Evolutionary conservation across 495 filamentous ascomycete genomes (phyloP).

Genomic region (Stereocaulon alpinum): DNA sequence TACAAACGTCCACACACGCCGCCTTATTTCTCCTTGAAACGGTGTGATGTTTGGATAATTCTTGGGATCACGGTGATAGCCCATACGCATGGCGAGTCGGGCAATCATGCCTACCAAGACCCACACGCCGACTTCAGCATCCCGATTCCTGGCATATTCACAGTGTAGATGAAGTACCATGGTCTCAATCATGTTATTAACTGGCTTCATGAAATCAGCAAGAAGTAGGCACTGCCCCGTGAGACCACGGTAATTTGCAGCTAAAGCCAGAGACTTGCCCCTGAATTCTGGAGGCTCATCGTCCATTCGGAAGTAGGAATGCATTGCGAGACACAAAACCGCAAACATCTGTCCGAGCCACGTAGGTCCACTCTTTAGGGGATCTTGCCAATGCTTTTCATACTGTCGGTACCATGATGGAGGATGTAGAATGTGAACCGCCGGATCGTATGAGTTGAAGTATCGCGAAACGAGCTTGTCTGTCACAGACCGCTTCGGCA

Average conservation of each 20-base stretch:
- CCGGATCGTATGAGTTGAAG: conserved; percentile 61
- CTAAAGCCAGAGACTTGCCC: conserved; percentile 62
- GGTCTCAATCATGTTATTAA: conserved; percentile 79
- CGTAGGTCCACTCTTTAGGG: conserved; percentile 64
- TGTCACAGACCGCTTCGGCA: conserved; percentile 71
- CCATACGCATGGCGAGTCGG: conserved; percentile 85
- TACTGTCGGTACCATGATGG: conserved; percentile 40
- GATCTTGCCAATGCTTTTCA: conserved; percentile 80
- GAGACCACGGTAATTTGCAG: conserved; percentile 64
- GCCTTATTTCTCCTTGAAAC: conserved; percentile 85
- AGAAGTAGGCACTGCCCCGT: conserved; percentile 81
- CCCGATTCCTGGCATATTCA: conserved; percentile 66
- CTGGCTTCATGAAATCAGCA: conserved; percentile 83
- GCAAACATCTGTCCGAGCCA: conserved; percentile 87
- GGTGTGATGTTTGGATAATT: conserved; percentile 73
- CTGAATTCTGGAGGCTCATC: conserved; percentile 83
- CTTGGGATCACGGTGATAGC: conserved; percentile 85
- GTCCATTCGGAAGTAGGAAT: conserved; percentile 80
- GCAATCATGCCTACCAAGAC: conserved; percentile 70
- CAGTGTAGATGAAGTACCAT: conserved; percentile 76
- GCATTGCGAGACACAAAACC: conserved; percentile 80
- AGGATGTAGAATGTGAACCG: conserved; percentile 42
- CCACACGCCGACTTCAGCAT: conserved; percentile 75
- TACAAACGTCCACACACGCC: conserved; percentile 80
- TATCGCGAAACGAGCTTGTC: conserved; percentile 68